Evolutionary conservation across 1,284 basidiomycete species (phyloP).

Genomic region (Cryptococcus sp.): DNA sequence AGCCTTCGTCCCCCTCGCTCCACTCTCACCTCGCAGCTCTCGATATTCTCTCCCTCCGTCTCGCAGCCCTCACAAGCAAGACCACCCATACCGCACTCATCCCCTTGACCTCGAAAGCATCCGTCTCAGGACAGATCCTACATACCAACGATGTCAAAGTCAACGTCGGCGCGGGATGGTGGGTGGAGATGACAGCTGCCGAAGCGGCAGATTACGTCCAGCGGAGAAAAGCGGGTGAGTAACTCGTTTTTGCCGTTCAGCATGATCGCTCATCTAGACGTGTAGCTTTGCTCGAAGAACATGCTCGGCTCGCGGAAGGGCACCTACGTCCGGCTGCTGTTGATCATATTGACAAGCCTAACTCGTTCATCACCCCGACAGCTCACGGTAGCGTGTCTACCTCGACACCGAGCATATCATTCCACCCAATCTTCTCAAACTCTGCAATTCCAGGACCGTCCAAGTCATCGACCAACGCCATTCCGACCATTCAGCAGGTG

Average conservation of each 20-base stretch:
- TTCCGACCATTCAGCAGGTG: no score
- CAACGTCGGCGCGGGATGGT: conserved; percentile 37
- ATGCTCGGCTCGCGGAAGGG: conserved; percentile 27
- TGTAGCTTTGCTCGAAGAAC: conserved; percentile 26
- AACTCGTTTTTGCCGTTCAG: background rate
- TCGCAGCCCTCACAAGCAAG: conserved; percentile 24
- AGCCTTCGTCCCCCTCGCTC: conserved; percentile 29
- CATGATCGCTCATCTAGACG: conserved; percentile 2
- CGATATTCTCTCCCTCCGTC: conserved; percentile 30
- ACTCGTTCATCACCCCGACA: background rate
- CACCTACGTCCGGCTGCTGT: background rate
- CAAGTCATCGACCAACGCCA: background rate
- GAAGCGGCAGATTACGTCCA: conserved; percentile 41
- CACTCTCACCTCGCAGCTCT: conserved; percentile 34
- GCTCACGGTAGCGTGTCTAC: background rate
- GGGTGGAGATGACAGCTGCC: conserved; percentile 44
- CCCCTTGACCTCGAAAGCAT: conserved; percentile 41
- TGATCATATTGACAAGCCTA: background rate
- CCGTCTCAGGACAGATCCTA: conserved; percentile 34
- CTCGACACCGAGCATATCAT: background rate
- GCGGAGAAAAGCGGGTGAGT: conserved; percentile 36
- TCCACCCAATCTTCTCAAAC: conserved; percentile 12
- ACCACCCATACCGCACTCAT: conserved; percentile 34
- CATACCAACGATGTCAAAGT: conserved; percentile 44
- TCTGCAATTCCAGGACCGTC: conserved; percentile 4